A percentile compares a stretch with the other conserved stretches of the same genome.
Evolutionary conservation across 345 rosid genomes (phyloP).

Genomic region (Populus deltoides): DNA sequence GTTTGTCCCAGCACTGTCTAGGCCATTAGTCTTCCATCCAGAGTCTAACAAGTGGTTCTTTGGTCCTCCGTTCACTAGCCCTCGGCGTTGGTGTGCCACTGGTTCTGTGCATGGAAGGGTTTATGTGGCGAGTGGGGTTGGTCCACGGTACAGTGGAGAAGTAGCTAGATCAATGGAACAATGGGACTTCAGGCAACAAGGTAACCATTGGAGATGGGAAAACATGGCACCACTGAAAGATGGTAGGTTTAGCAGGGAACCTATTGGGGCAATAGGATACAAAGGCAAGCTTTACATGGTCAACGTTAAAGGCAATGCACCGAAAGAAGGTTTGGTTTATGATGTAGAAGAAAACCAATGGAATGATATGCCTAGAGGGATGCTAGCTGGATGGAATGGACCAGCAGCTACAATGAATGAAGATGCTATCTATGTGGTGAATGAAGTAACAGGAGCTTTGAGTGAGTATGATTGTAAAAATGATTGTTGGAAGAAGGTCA

Average conservation of each 20-base stretch:
- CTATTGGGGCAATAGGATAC: too few relatives aligned
- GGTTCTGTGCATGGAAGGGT: conserved; percentile 35
- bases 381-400: conserved; percentile 58
- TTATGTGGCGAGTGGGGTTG: conserved; percentile 48
- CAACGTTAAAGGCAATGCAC: too few relatives aligned
- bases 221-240: conserved; percentile 38
- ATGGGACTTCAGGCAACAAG: conserved; percentile 27
- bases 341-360: conserved; percentile 13
- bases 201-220: conserved; percentile 34
- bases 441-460: conserved; percentile 38
- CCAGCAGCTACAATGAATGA: conserved; percentile 45
- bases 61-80: conserved; percentile 35
- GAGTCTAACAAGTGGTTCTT: conserved; percentile 27
- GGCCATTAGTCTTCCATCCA: conserved; percentile 48
- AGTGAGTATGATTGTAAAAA: conserved; percentile 32
- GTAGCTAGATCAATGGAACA: conserved; percentile 47
- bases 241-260: conserved; percentile 9
- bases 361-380: conserved; percentile 18
- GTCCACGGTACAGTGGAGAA: conserved; percentile 27
- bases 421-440: conserved; percentile 47
- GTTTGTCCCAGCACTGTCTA: conserved; percentile 44
- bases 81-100: conserved; percentile 52
- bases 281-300: too few relatives aligned
- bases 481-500: conserved; percentile 41
- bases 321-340: conserved; percentile 33